Conservation (phyloP, 2,329 filamentous ascomycete genomes). For the Microsporum canis region DNA sequence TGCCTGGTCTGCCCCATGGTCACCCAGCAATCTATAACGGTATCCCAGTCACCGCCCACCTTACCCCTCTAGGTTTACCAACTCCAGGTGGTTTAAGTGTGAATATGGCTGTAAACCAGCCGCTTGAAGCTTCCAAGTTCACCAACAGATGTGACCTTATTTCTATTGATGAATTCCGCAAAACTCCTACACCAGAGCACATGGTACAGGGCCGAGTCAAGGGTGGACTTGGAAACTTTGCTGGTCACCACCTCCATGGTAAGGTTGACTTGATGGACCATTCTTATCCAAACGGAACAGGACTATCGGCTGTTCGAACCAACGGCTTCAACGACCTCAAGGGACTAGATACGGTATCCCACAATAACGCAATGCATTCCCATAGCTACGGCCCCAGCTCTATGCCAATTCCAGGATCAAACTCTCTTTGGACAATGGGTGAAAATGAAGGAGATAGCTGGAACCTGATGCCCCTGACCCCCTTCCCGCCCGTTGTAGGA, state of each 20-base stretch:
- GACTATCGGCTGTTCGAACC: neutral
- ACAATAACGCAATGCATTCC: neutral
- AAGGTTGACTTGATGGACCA: neutral
- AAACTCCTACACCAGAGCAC: neutral
- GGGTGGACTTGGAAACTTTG: neutral
- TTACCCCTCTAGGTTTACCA: neutral
- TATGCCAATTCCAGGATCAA: neutral
- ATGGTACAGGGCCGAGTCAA: neutral
- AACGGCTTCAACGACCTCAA: neutral
- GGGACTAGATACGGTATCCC: neutral
- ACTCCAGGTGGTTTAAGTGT: neutral
- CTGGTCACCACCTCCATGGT: neutral
- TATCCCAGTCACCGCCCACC: neutral
- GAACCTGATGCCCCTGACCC: conserved; percentile 5
- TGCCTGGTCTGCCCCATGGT: neutral
- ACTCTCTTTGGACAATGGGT: conserved; percentile 9
- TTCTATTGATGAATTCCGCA: neutral
- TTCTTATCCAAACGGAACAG: neutral
- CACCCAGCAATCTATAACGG: neutral
- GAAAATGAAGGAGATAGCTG: conserved; percentile 5
- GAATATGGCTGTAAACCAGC: neutral
- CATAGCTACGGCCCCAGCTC: neutral
- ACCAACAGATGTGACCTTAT: neutral
- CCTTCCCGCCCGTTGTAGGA: neutral
- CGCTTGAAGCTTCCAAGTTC: neutral